Conservation (phyloP, 805 yeast genomes). For the Torulaspora delbrueckii region DNA sequence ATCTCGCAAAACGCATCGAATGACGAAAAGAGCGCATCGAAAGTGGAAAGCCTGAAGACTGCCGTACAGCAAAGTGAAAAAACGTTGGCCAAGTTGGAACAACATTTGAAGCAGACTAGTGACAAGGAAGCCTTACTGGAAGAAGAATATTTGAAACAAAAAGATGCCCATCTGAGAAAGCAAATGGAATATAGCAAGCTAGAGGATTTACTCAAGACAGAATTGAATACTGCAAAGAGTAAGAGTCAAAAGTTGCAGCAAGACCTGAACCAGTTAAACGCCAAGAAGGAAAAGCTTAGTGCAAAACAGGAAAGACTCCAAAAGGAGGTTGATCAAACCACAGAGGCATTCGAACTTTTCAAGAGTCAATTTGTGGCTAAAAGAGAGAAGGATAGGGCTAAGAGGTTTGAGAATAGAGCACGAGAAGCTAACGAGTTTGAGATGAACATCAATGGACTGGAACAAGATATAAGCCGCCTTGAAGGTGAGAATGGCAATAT, state of each 20-base stretch:
- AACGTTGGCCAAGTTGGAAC: conserved; percentile 24
- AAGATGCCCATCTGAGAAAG: conserved; percentile 35
- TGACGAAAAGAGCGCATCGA: conserved; percentile 53
- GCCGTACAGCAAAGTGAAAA: conserved; percentile 37
- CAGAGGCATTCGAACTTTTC: conserved; percentile 23
- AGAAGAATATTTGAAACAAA: conserved; percentile 34
- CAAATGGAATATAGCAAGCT: conserved; percentile 32
- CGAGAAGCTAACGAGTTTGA: conserved; percentile 30
- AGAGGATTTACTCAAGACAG: conserved; percentile 20
- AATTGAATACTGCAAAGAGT: conserved; percentile 10
- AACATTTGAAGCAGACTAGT: conserved; percentile 14
- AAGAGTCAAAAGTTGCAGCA: conserved; percentile 18
- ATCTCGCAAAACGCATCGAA: conserved; percentile 45
- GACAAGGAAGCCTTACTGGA: conserved; percentile 30
- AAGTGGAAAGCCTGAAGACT: conserved; percentile 47
- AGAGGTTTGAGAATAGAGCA: conserved; percentile 24
- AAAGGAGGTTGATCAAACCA: conserved; percentile 25
- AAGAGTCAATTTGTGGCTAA: conserved; percentile 21
- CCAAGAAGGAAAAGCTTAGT: conserved; percentile 23
- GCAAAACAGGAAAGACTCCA: conserved; percentile 24
- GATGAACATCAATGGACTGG: conserved; percentile 31
- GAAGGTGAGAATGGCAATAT: conserved; percentile 31
- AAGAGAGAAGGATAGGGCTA: conserved; percentile 22
- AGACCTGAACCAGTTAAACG: conserved; percentile 21
- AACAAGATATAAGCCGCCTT: conserved; percentile 33